Base-by-base conservation (phyloP, 2,329 filamentous ascomycete genomes). In the Cytospora leucostoma region DNA sequence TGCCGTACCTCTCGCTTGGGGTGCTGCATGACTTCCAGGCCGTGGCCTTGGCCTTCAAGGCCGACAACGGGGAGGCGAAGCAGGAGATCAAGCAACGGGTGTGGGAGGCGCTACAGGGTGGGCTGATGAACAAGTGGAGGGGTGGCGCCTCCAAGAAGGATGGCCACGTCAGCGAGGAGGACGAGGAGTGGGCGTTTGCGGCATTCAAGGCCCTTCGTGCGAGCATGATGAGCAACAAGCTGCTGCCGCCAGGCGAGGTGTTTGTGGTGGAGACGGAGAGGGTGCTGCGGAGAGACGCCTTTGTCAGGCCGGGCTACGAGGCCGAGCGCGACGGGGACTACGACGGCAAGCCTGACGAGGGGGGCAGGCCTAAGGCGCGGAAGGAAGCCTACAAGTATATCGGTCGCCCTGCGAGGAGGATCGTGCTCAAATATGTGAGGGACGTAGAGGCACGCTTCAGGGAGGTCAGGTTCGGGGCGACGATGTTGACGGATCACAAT, bases 401-500 rank as follows among this genome's bases (percentile, higher is more conserved):
- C n/a, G 88, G 88, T 0, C 78, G 83, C 56, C 88, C 88, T 10
- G 90, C 90, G 7, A 86, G 84, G 51, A 79, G 89, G 58, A 84
- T 90, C 49, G 85, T 91, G 65, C 76, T 93, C 56, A 88, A 85
- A 71, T 90, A 91, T 65, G 82, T 93, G 13, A 78, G 84, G 62
- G 86, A 93, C 72, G 89, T 92, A 35, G 89, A 92, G 71, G 80
- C 80, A 27, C 78, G 85, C 59, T 93, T 93, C 72, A 80, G 84
- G 34, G 90, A 93, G 75, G 78, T 92, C 50, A 79, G 83, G 51
- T 92, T 93, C 72, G 88, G 87, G 6, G 84, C 86, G 32, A 87
- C 88, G 54, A 91, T 92, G 88, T 78, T 93, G 74, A 81, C 85
- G 64, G 90, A 93, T 72, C 90, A 93, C 72, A 91, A 85, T 67